Evolutionary conservation across 805 yeast genomes (phyloP).

Genomic region (Kodamaea nitidulidarum): DNA sequence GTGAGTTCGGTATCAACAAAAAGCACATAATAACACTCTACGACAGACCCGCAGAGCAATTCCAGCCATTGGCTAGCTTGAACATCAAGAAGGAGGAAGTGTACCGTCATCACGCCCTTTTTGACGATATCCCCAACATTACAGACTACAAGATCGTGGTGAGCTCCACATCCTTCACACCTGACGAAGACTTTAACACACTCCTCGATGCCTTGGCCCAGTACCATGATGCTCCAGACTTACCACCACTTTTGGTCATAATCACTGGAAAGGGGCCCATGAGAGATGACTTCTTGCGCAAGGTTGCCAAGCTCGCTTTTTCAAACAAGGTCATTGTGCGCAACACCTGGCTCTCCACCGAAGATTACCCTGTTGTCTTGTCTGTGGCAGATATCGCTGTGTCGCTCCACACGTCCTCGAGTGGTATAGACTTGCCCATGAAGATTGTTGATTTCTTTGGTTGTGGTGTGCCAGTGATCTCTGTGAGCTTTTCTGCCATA

Average conservation of each 20-base stretch:
- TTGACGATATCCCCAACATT: constrained; percentile 21
- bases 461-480: constrained; percentile 86
- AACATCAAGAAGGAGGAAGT: constrained; percentile 32
- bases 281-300: constrained; percentile 46
- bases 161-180: constrained; percentile 90
- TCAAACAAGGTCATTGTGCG: constrained; percentile 51
- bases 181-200: constrained; percentile 82
- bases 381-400: constrained; percentile 82
- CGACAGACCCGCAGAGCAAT: constrained; percentile 78
- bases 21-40: constrained; percentile 59
- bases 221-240: constrained; percentile 42
- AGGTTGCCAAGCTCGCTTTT: constrained; percentile 42
- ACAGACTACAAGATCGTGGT: constrained; percentile 60
- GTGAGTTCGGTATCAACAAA: constrained; percentile 49
- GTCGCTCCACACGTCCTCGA: constrained; percentile 85
- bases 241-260: constrained; percentile 58
- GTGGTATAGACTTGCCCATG: constrained; percentile 96
- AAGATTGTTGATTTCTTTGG: constrained; percentile 95
- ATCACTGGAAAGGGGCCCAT: constrained; percentile 98
- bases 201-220: constrained; percentile 63
- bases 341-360: constrained; percentile 72
- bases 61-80: constrained; percentile 43
- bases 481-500: constrained; percentile 73
- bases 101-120: constrained; percentile 22
- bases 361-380: constrained; percentile 74